Conservation (phyloP, 75 land plant species). For the Picea glauca region DNA sequence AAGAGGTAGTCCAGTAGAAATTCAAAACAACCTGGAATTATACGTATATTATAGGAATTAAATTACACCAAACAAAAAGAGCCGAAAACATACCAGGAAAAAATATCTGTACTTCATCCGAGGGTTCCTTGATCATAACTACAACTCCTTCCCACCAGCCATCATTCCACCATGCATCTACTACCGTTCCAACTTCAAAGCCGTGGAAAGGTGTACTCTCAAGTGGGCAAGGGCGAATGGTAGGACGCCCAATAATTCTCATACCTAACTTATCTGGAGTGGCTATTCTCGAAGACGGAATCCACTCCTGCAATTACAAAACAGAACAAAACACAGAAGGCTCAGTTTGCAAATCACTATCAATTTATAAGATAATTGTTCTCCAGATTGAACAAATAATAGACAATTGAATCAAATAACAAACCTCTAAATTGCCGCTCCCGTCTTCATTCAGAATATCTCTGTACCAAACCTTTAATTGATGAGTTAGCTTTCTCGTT, state of each 20-base stretch:
- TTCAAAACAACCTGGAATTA: not conserved
- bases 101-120: constrained; percentile 46
- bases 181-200: constrained; percentile 43
- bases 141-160: constrained; percentile 99
- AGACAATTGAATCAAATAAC: not conserved
- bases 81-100: constrained; percentile 63
- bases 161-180: constrained; percentile 97
- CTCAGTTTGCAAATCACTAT: not conserved
- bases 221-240: constrained; percentile 51
- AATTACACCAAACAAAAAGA: not conserved
- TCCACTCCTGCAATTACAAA: constrained; percentile 65
- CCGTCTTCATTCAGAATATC: constrained; percentile 72
- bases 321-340: constrained; percentile 7
- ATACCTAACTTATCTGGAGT: constrained; percentile 47
- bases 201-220: constrained; percentile 5
- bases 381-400: not conserved
- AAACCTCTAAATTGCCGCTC: constrained; percentile 62
- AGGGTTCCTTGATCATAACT: constrained; percentile 26
- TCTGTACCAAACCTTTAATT: constrained; percentile 68
- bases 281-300: constrained; percentile 43
- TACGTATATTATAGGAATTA: not conserved
- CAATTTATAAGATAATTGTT: not conserved
- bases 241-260: constrained; percentile 45
- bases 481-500: constrained; percentile 37
- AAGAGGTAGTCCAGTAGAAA: not conserved